Evolutionary conservation across 352 stramenopile genomes (phyloP).

Genomic region (Pythium phragmitis): DNA sequence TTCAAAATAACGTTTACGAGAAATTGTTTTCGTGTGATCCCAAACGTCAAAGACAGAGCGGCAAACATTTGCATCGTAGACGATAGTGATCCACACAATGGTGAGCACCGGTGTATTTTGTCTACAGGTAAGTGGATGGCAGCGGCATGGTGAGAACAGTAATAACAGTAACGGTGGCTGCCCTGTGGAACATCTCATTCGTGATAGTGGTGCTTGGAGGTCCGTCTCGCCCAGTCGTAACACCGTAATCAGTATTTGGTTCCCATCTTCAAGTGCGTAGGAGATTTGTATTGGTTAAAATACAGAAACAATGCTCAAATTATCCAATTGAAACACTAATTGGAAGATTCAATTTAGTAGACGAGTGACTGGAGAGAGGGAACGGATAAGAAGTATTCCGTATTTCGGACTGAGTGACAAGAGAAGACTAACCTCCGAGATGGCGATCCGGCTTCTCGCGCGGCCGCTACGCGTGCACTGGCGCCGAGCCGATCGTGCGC

Average conservation of each 20-base stretch:
- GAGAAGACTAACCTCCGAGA: background rate
- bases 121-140: too few species aligned
- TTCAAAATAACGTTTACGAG: background rate
- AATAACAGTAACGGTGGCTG: too few species aligned
- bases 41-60: background rate
- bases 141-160: too few species aligned
- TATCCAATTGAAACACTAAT: background rate
- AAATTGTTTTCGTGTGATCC: background rate
- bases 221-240: too few species aligned
- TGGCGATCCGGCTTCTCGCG: conserved; percentile 19
- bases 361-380: conserved; percentile 5
- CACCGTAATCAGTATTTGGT: background rate
- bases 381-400: background rate
- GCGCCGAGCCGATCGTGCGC: conserved; percentile 5
- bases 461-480: conserved; percentile 15
- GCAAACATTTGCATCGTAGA: too few species aligned
- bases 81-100: too few species aligned
- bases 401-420: background rate
- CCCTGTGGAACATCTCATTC: background rate
- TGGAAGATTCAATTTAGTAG: conserved; percentile 5
- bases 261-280: background rate
- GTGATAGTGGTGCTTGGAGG: too few species aligned
- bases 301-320: background rate
- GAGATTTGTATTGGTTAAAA: background rate
- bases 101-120: too few species aligned